Percentiles rank a stretch among this genome's conserved stretches.
phyloP scores from a whole-genome alignment of 805 yeast genomes.

The Candida ortonii region DNA sequence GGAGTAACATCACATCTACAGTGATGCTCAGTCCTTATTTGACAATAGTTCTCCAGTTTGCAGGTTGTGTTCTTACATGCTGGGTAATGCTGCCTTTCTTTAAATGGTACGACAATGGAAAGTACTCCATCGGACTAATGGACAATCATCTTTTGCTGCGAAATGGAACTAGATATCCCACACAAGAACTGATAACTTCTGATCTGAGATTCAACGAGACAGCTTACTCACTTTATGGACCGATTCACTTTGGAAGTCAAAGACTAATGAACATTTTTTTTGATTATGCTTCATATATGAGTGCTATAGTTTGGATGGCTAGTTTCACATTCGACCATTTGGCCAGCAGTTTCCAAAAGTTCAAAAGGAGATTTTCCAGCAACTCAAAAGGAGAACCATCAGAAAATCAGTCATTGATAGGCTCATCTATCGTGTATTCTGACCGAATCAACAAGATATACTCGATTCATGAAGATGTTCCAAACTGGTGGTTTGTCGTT shows the following conservation, averaged over 20 bases:
- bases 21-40: constrained; percentile 52
- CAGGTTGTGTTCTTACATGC: constrained; percentile 45
- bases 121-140: constrained; percentile 42
- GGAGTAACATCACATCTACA: constrained; percentile 51
- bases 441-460: constrained; percentile 45
- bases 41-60: constrained; percentile 48
- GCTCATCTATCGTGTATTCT: constrained; percentile 24
- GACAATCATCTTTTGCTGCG: constrained; percentile 39
- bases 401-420: neutral
- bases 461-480: constrained; percentile 40
- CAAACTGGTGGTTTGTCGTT: constrained; percentile 39
- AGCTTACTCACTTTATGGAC: constrained; percentile 44
- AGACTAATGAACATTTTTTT: constrained; percentile 50
- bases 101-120: constrained; percentile 38
- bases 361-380: constrained; percentile 5
- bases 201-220: constrained; percentile 42
- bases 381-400: neutral
- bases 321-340: constrained; percentile 28
- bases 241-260: constrained; percentile 46
- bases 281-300: constrained; percentile 50
- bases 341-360: constrained; percentile 10
- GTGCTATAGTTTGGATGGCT: constrained; percentile 46
- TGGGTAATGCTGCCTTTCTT: constrained; percentile 48
- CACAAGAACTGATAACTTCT: constrained; percentile 37
- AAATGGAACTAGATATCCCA: constrained; percentile 43